phyloP scores from a whole-genome alignment of 805 yeast genomes.

The Candida xyloterini region DNA sequence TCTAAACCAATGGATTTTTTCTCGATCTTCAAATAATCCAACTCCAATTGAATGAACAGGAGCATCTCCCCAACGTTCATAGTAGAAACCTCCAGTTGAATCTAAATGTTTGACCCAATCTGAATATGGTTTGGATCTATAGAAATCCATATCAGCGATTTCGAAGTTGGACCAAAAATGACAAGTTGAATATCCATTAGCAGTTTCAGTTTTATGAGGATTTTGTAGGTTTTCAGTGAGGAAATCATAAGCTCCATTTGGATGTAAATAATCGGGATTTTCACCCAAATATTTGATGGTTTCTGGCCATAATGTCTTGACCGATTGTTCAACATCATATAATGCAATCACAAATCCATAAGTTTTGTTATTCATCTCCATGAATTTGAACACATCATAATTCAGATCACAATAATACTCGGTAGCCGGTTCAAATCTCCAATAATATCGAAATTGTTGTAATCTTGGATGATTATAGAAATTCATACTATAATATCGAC shows the following conservation, averaged over 20 bases:
- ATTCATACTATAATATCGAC: conserved; percentile 67
- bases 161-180: conserved; percentile 93
- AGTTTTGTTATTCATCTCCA: conserved; percentile 61
- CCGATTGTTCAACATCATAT: conserved; percentile 67
- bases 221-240: conserved; percentile 49
- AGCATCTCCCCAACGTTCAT: conserved; percentile 94
- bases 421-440: conserved; percentile 80
- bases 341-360: conserved; percentile 72
- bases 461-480: conserved; percentile 65
- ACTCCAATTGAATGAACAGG: conserved; percentile 83
- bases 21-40: conserved; percentile 65
- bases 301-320: conserved; percentile 64
- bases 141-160: conserved; percentile 80
- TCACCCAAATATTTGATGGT: conserved; percentile 56
- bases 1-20: conserved; percentile 78
- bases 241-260: conserved; percentile 54
- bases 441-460: conserved; percentile 62
- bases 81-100: conserved; percentile 73
- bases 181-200: conserved; percentile 55
- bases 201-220: conserved; percentile 39
- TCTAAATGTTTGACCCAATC: conserved; percentile 65
- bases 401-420: conserved; percentile 64
- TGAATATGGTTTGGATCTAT: conserved; percentile 62
- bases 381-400: conserved; percentile 74
- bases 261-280: conserved; percentile 56